phyloP scores from a whole-genome alignment of 176 grass and related monocot species.

The Oryza glaberrima region DNA sequence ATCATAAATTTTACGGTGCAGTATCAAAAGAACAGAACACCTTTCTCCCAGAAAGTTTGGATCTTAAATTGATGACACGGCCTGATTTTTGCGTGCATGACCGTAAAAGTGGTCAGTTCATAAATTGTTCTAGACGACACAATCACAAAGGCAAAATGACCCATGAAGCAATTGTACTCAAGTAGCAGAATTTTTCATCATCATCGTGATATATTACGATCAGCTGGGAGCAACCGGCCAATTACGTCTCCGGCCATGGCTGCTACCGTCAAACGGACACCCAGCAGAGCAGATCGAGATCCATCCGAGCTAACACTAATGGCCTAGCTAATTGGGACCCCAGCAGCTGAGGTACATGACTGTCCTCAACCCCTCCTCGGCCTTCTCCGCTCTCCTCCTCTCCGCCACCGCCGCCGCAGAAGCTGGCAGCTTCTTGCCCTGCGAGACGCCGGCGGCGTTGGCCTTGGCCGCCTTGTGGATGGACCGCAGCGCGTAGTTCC shows the following conservation, averaged over 20 bases:
- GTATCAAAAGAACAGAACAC: neutral
- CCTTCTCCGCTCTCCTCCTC: slow-evolving; percentile 28
- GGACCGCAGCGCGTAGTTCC: slow-evolving; percentile 65
- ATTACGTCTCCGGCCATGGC: neutral
- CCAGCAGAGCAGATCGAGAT: neutral
- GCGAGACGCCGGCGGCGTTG: slow-evolving; percentile 26
- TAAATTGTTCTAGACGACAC: neutral
- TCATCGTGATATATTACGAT: neutral
- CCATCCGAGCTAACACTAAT: neutral
- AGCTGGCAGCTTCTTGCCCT: slow-evolving; percentile 6
- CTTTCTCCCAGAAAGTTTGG: neutral
- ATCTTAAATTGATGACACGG: neutral
- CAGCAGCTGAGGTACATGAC: slow-evolving; percentile 79
- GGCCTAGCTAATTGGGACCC: slow-evolving; percentile 51
- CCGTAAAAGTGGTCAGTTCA: neutral
- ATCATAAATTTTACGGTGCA: neutral
- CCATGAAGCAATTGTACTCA: neutral
- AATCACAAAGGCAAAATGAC: neutral
- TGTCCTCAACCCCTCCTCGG: slow-evolving; percentile 61
- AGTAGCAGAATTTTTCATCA: neutral
- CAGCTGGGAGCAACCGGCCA: neutral
- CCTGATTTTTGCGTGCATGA: neutral
- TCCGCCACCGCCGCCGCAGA: slow-evolving; percentile 13
- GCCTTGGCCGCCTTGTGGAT: slow-evolving; percentile 47
- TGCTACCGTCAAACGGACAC: neutral